Evolutionary conservation across 768 basidiomycete species (phyloP).

Genomic region (Paxillus ammoniavirescens): DNA sequence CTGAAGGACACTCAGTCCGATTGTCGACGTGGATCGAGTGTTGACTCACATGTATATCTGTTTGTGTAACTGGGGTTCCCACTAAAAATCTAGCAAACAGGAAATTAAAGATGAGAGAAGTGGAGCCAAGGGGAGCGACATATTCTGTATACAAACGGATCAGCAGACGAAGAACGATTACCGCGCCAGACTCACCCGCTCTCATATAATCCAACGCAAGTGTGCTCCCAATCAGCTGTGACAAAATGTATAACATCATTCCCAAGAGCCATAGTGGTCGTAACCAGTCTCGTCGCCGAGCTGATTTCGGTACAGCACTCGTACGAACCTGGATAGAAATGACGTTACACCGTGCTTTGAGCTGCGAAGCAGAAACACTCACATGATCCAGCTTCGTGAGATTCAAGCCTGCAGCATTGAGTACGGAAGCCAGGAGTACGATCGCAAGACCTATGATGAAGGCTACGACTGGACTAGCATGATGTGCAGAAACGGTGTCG

Average conservation of each 20-base stretch:
- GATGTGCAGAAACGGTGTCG: slow-evolving; percentile 32
- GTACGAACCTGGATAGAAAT: slow-evolving; percentile 57
- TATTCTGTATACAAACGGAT: slow-evolving; percentile 58
- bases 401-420: slow-evolving; percentile 92
- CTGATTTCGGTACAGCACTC: slow-evolving; percentile 70
- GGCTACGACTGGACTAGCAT: slow-evolving; percentile 57
- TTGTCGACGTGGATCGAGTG: neutral
- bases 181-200: slow-evolving; percentile 49
- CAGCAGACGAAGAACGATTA: neutral
- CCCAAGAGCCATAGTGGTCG: slow-evolving; percentile 89
- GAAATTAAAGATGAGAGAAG: slow-evolving; percentile 95
- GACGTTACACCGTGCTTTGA: neutral
- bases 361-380: slow-evolving; percentile 24
- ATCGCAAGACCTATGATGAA: slow-evolving; percentile 88
- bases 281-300: slow-evolving; percentile 73
- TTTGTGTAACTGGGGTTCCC: slow-evolving; percentile 79
- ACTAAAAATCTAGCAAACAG: slow-evolving; percentile 89
- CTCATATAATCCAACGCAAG: slow-evolving; percentile 87
- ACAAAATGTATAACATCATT: slow-evolving; percentile 91
- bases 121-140: slow-evolving; percentile 92
- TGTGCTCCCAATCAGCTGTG: slow-evolving; percentile 85
- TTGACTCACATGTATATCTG: slow-evolving; percentile 72
- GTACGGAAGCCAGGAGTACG: slow-evolving; percentile 77
- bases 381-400: slow-evolving; percentile 93
- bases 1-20: slow-evolving; percentile 34